phyloP scores from a whole-genome alignment of 1,284 basidiomycete species.

The Porogramme epimiltina region DNA sequence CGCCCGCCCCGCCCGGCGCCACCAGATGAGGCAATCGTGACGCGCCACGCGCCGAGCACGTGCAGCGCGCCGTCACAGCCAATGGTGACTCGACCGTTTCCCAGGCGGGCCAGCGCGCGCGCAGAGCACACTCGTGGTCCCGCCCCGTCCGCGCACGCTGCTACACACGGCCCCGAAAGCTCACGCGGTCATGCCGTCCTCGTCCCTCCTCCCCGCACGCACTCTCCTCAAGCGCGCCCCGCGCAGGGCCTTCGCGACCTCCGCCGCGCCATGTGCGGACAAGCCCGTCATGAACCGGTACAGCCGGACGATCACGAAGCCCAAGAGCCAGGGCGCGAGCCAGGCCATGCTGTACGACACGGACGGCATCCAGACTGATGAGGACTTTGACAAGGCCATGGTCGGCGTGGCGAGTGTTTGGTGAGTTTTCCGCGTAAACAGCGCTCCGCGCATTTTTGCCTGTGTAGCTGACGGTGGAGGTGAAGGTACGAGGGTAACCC shows the following conservation, averaged over 20 bases:
- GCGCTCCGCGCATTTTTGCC: conserved; percentile 1
- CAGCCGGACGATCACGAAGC: conserved; percentile 82
- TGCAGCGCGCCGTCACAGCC: conserved; percentile 13
- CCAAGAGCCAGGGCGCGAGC: conserved; percentile 92
- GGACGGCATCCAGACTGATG: conserved; percentile 78
- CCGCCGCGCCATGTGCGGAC: conserved; percentile 43
- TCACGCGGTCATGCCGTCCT: conserved; percentile 23
- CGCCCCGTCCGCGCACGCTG: neutral
- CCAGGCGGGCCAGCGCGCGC: no score
- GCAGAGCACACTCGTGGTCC: neutral
- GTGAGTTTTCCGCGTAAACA: conserved; percentile 47
- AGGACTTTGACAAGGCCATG: conserved; percentile 93
- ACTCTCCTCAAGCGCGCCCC: conserved; percentile 24
- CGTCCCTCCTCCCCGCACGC: conserved; percentile 23
- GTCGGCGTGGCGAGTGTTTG: conserved; percentile 94
- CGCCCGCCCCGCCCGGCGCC: neutral
- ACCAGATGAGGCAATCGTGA: neutral
- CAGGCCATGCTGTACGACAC: conserved; percentile 98
- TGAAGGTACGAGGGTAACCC: conserved; percentile 43
- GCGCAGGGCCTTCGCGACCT: conserved; percentile 42
- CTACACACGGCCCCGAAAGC: no score
- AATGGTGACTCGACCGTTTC: conserved; percentile 21
- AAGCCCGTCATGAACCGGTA: conserved; percentile 78
- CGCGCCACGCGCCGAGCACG: conserved; percentile 3
- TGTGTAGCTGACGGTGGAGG: conserved; percentile 2